Conservation (phyloP, 345 rosid species). For the Xanthoceras sorbifolium region DNA sequence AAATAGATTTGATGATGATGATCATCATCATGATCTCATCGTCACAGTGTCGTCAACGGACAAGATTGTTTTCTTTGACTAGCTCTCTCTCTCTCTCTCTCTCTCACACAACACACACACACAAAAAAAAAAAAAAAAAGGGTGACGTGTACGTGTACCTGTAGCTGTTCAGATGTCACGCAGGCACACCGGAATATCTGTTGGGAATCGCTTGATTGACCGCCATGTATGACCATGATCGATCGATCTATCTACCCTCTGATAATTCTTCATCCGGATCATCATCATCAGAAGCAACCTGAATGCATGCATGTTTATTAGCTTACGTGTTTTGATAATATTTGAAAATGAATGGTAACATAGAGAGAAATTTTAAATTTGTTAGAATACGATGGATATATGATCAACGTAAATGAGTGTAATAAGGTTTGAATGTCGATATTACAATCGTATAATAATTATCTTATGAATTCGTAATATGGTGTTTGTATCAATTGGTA, state of each 20-base stretch:
- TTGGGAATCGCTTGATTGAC: constrained; percentile 18
- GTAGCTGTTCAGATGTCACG: neutral
- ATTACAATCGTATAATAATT: too few relatives aligned
- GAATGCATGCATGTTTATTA: neutral
- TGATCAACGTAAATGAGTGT: too few relatives aligned
- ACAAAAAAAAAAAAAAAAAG: too few relatives aligned
- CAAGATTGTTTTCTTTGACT: constrained; percentile 38
- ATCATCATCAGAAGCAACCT: constrained; percentile 31
- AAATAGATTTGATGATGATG: neutral
- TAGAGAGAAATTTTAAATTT: too few relatives aligned
- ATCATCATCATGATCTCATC: constrained; percentile 7
- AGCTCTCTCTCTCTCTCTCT: too few relatives aligned
- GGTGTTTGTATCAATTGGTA: too few relatives aligned
- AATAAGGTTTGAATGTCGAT: too few relatives aligned
- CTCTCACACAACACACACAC: too few relatives aligned
- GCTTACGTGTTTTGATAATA: neutral
- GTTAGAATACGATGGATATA: too few relatives aligned
- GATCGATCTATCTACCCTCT: neutral
- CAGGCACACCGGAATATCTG: constrained; percentile 18
- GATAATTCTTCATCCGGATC: too few relatives aligned
- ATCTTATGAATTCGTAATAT: too few relatives aligned
- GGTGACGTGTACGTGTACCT: neutral
- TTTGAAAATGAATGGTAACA: neutral
- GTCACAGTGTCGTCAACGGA: constrained; percentile 42
- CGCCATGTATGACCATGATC: neutral